Evolutionary conservation across 2,329 filamentous ascomycete genomes (phyloP).

Genomic region (Fusarium tanahbumbuense): DNA sequence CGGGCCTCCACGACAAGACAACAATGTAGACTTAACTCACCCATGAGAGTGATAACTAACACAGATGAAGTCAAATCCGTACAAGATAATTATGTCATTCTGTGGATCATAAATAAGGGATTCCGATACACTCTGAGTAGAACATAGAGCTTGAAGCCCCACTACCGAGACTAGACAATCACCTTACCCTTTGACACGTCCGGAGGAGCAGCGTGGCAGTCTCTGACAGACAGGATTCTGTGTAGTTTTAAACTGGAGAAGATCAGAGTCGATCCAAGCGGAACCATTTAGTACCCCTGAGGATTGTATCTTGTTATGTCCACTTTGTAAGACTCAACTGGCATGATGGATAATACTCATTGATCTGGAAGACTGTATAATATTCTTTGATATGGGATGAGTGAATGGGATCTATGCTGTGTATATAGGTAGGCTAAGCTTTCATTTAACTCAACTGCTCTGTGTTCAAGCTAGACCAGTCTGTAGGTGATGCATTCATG

Average conservation of each 20-base stretch:
- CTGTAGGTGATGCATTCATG: not conserved
- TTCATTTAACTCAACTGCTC: not conserved
- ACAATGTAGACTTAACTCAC: not conserved
- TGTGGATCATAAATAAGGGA: not conserved
- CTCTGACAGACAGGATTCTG: not conserved
- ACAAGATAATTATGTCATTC: not conserved
- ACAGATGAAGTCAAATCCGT: not conserved
- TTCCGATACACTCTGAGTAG: not conserved
- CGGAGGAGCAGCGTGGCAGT: not conserved
- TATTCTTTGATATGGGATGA: too few species aligned
- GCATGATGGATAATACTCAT: not conserved
- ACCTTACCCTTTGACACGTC: not conserved
- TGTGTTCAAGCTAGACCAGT: not conserved
- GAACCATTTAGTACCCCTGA: not conserved
- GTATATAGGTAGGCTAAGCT: not conserved
- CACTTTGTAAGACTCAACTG: not conserved
- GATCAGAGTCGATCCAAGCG: not conserved
- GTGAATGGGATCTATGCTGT: too few species aligned
- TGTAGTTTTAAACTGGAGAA: not conserved
- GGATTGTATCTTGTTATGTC: not conserved
- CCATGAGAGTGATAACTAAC: not conserved
- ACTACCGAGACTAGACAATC: not conserved
- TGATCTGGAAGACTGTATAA: too few species aligned
- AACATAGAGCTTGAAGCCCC: not conserved
- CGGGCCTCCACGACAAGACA: not conserved